phyloP scores from a whole-genome alignment of 306 rosid genomes.

The Hippophae gyantsensis region DNA sequence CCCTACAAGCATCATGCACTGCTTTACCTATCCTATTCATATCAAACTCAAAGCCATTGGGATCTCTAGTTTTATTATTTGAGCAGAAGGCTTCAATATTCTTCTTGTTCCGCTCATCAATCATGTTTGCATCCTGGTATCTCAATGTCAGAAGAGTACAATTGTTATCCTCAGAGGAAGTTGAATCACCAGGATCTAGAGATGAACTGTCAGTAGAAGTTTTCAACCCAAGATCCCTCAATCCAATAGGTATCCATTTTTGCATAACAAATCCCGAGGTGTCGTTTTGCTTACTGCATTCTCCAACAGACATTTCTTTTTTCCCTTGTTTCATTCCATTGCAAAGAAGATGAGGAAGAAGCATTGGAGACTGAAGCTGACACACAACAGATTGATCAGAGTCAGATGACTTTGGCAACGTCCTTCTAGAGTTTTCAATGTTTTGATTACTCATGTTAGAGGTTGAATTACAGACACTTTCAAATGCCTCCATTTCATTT shows the following conservation, averaged over 20 bases:
- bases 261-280: slow-evolving; percentile 39
- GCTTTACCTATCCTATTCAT: slow-evolving; percentile 39
- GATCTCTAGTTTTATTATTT: slow-evolving; percentile 18
- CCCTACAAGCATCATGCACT: slow-evolving; percentile 35
- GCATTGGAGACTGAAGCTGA: slow-evolving; percentile 28
- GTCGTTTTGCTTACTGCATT: slow-evolving; percentile 30
- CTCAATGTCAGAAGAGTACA: slow-evolving; percentile 17
- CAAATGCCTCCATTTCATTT: slow-evolving; percentile 24
- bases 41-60: slow-evolving; percentile 24
- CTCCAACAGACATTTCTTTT: slow-evolving; percentile 37
- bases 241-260: slow-evolving; percentile 66
- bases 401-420: slow-evolving; percentile 23
- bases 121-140: slow-evolving; percentile 14
- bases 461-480: slow-evolving; percentile 16
- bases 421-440: slow-evolving; percentile 25
- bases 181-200: slow-evolving; percentile 29
- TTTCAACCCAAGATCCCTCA: slow-evolving; percentile 32
- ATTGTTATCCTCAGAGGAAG: slow-evolving; percentile 21
- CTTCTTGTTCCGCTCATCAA: slow-evolving; percentile 17
- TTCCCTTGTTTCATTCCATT: slow-evolving; percentile 30
- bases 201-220: slow-evolving; percentile 29
- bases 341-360: slow-evolving; percentile 32
- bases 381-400: slow-evolving; percentile 23
- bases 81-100: slow-evolving; percentile 22
- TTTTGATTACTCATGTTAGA: slow-evolving; percentile 22